phyloP scores from a whole-genome alignment of 2,329 filamentous ascomycete genomes.

The Mariannaea sp. region DNA sequence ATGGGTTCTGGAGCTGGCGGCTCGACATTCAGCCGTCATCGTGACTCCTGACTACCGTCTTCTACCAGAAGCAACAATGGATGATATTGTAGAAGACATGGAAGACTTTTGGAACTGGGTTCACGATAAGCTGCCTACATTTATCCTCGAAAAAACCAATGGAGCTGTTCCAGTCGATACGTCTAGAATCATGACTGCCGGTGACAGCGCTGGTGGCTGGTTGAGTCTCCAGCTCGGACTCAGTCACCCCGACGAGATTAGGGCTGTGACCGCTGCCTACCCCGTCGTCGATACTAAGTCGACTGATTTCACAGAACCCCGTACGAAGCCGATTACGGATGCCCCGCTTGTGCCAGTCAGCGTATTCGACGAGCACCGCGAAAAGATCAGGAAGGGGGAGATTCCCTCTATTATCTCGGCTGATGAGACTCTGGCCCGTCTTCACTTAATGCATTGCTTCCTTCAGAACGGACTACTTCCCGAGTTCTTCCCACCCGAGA shows the following conservation, averaged over 20 bases:
- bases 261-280: constrained; percentile 5
- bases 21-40: constrained; percentile 6
- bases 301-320: background rate
- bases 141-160: background rate
- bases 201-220: constrained; percentile 10
- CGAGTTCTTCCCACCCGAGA: background rate
- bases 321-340: background rate
- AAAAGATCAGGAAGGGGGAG: background rate
- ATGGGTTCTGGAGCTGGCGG: constrained; percentile 7
- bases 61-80: background rate
- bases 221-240: constrained; percentile 10
- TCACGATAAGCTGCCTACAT: background rate
- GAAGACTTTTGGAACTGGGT: constrained; percentile 9
- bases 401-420: background rate
- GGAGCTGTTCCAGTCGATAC: constrained; percentile 1
- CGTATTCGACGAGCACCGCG: background rate
- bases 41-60: constrained; percentile 7
- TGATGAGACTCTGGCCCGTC: background rate
- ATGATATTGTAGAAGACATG: constrained; percentile 5
- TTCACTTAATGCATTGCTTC: background rate
- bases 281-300: constrained; percentile 7
- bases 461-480: constrained; percentile 1
- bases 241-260: background rate
- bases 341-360: background rate
- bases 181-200: background rate